Conservation (phyloP, 768 basidiomycete species). For the Boletus pseudopeckii region DNA sequence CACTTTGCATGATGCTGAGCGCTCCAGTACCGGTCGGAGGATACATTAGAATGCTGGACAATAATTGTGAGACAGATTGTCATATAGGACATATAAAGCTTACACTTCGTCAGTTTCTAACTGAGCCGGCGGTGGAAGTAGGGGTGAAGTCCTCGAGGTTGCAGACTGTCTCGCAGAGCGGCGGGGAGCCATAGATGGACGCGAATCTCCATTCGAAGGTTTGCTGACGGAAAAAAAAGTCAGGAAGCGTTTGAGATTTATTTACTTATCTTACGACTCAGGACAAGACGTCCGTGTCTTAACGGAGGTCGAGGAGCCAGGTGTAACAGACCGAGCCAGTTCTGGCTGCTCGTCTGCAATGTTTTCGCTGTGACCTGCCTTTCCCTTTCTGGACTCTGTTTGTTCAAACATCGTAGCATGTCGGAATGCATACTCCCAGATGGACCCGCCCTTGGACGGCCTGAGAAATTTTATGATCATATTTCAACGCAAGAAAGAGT, state of each 20-base stretch:
- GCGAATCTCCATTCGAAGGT: slow-evolving; percentile 6
- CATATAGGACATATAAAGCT: slow-evolving; percentile 13
- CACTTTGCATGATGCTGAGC: slow-evolving; percentile 78
- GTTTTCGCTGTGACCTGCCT: background rate
- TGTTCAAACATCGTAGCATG: slow-evolving; percentile 16
- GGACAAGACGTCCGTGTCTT: slow-evolving; percentile 6
- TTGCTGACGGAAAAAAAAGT: slow-evolving; percentile 8
- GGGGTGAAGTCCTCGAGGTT: slow-evolving; percentile 13
- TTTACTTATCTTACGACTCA: slow-evolving; percentile 16
- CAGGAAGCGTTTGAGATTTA: background rate
- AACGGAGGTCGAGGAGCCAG: slow-evolving; percentile 19
- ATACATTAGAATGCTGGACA: slow-evolving; percentile 67
- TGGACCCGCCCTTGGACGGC: slow-evolving; percentile 2
- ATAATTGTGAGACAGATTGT: slow-evolving; percentile 2
- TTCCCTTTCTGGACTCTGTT: background rate
- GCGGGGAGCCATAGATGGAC: slow-evolving; percentile 16
- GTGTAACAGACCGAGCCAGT: slow-evolving; percentile 11
- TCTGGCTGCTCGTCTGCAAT: background rate
- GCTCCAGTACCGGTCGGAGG: slow-evolving; percentile 68
- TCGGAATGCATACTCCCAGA: slow-evolving; percentile 15
- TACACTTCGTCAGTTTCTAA: slow-evolving; percentile 66
- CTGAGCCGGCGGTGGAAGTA: slow-evolving; percentile 32
- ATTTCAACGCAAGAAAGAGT: background rate
- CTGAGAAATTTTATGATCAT: slow-evolving; percentile 11
- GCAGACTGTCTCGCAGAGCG: slow-evolving; percentile 37